Base-by-base conservation (phyloP, 371 early-diverging fungal genomes). In the Amoeboaphelidium protococcarum region DNA sequence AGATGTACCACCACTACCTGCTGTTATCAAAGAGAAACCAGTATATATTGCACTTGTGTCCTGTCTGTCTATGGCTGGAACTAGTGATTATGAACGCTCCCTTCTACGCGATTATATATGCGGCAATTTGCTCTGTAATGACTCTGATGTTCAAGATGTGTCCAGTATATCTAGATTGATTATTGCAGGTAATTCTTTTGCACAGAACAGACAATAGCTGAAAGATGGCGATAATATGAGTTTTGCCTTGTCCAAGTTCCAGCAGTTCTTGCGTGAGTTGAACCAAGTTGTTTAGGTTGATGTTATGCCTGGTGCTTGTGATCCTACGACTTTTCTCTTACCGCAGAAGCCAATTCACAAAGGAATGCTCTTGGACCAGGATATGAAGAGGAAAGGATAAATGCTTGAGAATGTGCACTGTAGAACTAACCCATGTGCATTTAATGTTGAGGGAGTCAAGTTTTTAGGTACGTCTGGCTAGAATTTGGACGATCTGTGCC, bases 271-370 rank as follows among this genome's bases (percentile, higher is more conserved):
- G 13, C 24, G 42, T 4, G 42, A 44, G 12, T 22, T 69, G 0
- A 52, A 53, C 40, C 25, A 43, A 3, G 25, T n/a, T 23, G 54
- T 86, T 13, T 62, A 67, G 13, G 66, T 88, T 1, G 76, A 78
- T 49, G 47, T 91, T 19, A 74, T 91, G 75, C 76, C 94, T 0
- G 94, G 94, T 3, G 52, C 53, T 0, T 51, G 58, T 2, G 94
- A 92, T 52, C 88, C 89, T 0, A 63, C 80, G 0, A 78, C 68
- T 47, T 51, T 54, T 12, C 68, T 77, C 3, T 52, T 89, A 41
- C 94, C 94, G 23, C 94, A 92, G 54, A 80, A 82, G 51, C 76
- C 84, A 2, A 55, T 91, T 44, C 78, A 76, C 46, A 59, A 55
- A 2, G 65, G 71, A 23, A 50, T 90, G n/a, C n/a, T n/a, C n/a